A percentile compares a stretch with the other conserved stretches of the same genome.
These are phyloP conservation scores for Trametes maxima DNA, from an alignment of 768 basidiomycete species.

Conservation along the genomic window DNA sequence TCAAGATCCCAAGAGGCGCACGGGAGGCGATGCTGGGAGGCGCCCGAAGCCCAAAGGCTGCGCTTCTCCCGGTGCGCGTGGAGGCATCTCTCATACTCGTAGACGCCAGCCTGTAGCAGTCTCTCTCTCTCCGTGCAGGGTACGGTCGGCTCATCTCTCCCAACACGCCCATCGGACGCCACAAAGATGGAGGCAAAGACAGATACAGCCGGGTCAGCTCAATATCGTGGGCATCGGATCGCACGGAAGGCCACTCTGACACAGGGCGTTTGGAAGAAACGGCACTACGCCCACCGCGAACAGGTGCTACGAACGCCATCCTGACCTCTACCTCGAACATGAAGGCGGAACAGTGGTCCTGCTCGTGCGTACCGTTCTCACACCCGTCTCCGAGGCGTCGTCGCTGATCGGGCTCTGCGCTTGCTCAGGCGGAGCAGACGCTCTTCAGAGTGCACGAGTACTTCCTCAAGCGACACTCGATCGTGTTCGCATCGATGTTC, in stretches of 20 bases:
- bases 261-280: neutral
- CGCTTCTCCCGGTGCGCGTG: no score
- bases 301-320: slow-evolving; percentile 6
- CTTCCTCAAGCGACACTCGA: slow-evolving; percentile 24
- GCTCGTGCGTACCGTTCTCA: slow-evolving; percentile 14
- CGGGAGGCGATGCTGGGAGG: neutral
- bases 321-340: slow-evolving; percentile 21
- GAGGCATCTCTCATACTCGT: no score
- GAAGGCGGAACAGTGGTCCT: slow-evolving; percentile 17
- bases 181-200: neutral
- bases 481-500: slow-evolving; percentile 25
- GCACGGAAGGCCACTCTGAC: neutral
- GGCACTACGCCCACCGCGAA: neutral
- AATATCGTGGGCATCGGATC: neutral
- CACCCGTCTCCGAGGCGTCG: neutral
- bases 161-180: neutral
- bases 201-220: neutral
- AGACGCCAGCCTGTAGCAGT: no score
- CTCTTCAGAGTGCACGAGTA: slow-evolving; percentile 28
- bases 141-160: neutral
- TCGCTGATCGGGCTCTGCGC: neutral
- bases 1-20: no score
- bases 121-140: no score
- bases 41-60: no score
- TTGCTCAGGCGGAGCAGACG: slow-evolving; percentile 22